phyloP scores from a whole-genome alignment of 495 filamentous ascomycete genomes.

The Achaetomiella virescens region DNA sequence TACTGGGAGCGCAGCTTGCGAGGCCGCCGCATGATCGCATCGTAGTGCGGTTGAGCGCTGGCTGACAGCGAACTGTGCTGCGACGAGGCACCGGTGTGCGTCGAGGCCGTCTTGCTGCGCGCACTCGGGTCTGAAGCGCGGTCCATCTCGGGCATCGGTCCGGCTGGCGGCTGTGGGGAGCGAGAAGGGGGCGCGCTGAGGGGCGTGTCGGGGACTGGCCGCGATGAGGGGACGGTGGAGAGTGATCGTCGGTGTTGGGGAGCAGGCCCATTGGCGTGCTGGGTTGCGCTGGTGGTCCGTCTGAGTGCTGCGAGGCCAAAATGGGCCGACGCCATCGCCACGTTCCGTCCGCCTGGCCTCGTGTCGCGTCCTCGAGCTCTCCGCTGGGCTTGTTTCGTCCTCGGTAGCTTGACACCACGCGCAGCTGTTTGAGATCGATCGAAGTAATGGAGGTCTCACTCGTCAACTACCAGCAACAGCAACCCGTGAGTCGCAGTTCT shows the following conservation, averaged over 20 bases:
- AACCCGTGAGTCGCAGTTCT: too few relatives aligned
- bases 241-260: conserved; percentile 46
- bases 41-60: conserved; percentile 32
- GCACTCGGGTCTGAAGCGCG: conserved; percentile 49
- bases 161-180: conserved; percentile 44
- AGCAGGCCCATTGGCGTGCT: conserved; percentile 11
- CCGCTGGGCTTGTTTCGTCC: too few relatives aligned
- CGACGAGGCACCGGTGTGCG: conserved; percentile 43
- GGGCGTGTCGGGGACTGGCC: conserved; percentile 49
- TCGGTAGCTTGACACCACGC: too few relatives aligned
- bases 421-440: too few relatives aligned
- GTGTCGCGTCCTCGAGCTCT: neutral
- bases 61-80: conserved; percentile 49
- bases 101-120: conserved; percentile 50
- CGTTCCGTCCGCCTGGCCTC: neutral
- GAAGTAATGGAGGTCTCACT: too few relatives aligned
- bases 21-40: conserved; percentile 34
- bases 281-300: conserved; percentile 13
- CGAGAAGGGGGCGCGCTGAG: conserved; percentile 42
- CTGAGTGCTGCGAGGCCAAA: conserved; percentile 1
- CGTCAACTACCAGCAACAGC: too few relatives aligned
- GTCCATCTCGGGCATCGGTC: conserved; percentile 35
- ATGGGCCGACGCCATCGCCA: conserved; percentile 14
- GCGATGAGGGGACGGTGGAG: conserved; percentile 53
- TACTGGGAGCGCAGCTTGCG: conserved; percentile 75